Base-by-base conservation (phyloP, 225 moss, liverwort and hornwort species). In the Lunularia cruciata region DNA sequence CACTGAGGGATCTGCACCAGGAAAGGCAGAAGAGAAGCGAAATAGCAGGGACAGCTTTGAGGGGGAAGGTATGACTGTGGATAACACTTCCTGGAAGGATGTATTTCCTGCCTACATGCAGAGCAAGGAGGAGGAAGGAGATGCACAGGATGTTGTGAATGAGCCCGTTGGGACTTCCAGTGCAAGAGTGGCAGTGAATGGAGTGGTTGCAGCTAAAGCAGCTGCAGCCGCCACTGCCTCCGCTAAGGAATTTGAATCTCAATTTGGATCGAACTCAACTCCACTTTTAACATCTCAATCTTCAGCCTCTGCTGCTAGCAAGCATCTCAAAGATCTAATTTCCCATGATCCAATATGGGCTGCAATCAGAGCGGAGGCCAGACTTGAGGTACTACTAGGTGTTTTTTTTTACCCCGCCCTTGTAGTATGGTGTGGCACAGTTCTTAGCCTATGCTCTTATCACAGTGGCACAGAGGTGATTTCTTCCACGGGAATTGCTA, bases 291-390 rank as follows among this genome's bases (percentile, higher is more conserved):
- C 81, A 58, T 86, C 88, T 74, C 83, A 86, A 32, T 89, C 83
- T 75, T 77, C 89, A 12, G 89, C 85, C 52, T 81, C 87, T 63
- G 83, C 82, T 53, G 36, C 71, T 63, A 72, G 77, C 61, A 77
- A 74, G 34, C 78, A 88, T 26, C 42, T 94, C 32, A 82, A 76
- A 61, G 87, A 89, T 60, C 77, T 94, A 47, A 94, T 94, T 25
- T 83, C 89, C 23, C 81, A 85, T 60, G 94, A 94, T 71, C 94
- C 94, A 72, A 88, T 94, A 56, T 94, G 94, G 94, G 94, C 90
- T 67, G 94, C 94, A 57, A 86, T 94, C 37, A 86, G 94, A 81
- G 94, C 94, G 14, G 94, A 94, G 83, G 94, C 89, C 67, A 86
- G 91, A 72, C 81, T 94, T 73, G 94, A 94, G 90, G 90, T 90